Base-by-base conservation (phyloP, 805 yeast genomes). In the Jamesozyma rosinii region DNA sequence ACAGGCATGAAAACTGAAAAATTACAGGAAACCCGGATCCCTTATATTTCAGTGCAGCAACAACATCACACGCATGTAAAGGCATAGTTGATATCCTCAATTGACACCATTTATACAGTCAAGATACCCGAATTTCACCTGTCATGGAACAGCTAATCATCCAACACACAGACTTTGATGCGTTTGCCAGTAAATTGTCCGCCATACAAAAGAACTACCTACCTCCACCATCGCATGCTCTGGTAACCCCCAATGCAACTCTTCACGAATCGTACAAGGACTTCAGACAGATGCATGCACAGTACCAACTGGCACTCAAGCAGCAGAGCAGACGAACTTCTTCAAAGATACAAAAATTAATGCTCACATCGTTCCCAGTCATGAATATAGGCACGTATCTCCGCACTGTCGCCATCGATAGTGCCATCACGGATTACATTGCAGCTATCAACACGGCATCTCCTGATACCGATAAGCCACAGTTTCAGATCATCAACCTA, bases 331-430 rank as follows among this genome's bases (percentile, higher is more conserved):
- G 57, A 27, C 49, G 59, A 21, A 43, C 48, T 1, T 43, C 48
- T 31, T 49, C 53, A 1, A 55, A 51, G 32, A 50, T 59, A 2
- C 46, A 47, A 18, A 52, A 41, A 37, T 41, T 49, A 2, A 44
- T 55, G 14, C 40, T 36, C 19, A 41, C 51, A 17, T 77, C 80
- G 45, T 62, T 75, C 11, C 90, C 90, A 0, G 68, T 82, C 17
- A 81, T 83, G 52, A 83, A 82, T 51, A 62, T 83, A 38, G 89
- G 89, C 0, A 80, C 88, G 0, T 82, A 76, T 57, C 62, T 81
- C 18, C 63, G 90, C 31, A 78, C 84, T 0, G 57, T 52, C 15
- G 59, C 76, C 15, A 74, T 82, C 22, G 77, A 81, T 53, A 18
- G 53, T 6, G 61, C 75, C 0, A 59, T 79, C 2, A 57, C 67